A percentile compares a stretch with the other conserved stretches of the same genome.
Conservation (phyloP, 169 alveolate genomes). For the Prorocentrum cordatum region DNA sequence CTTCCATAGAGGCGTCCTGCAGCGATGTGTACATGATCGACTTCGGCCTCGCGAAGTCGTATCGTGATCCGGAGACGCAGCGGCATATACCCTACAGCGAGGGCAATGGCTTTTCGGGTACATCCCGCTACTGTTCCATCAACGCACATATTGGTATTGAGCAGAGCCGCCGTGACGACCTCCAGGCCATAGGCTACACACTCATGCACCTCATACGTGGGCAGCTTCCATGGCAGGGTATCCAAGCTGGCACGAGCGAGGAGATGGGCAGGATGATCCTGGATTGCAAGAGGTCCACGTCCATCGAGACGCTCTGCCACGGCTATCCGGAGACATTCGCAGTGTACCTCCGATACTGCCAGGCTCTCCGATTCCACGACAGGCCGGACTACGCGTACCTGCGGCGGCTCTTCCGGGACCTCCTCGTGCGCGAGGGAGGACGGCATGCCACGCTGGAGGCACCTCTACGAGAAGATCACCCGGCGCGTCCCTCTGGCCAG, state of each 20-base stretch:
- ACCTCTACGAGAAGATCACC: too few relatives aligned
- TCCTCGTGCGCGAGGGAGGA: constrained; percentile 86
- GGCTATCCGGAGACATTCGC: constrained; percentile 75
- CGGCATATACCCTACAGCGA: constrained; percentile 94
- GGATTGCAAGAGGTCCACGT: constrained; percentile 93
- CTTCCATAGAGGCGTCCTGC: constrained; percentile 82
- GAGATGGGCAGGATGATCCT: constrained; percentile 94
- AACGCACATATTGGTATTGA: constrained; percentile 96
- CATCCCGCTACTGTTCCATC: constrained; percentile 96
- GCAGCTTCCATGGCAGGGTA: constrained; percentile 99
- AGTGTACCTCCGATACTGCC: constrained; percentile 77
- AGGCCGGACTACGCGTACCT: constrained; percentile 83
- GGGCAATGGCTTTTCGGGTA: constrained; percentile 94
- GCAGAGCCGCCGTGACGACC: too few relatives aligned
- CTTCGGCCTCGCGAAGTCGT: constrained; percentile 92
- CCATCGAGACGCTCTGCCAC: constrained; percentile 84
- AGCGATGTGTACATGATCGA: constrained; percentile 87
- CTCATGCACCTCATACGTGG: too few relatives aligned
- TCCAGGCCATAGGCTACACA: too few relatives aligned
- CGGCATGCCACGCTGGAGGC: too few relatives aligned
- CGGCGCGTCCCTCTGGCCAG: too few relatives aligned
- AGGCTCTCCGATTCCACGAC: constrained; percentile 80
- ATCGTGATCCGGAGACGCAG: constrained; percentile 87
- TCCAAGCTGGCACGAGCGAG: constrained; percentile 90
- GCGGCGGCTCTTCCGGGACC: constrained; percentile 90